Conservation (phyloP, 371 early-diverging fungal species). For the Enterocytospora artemiae region DNA sequence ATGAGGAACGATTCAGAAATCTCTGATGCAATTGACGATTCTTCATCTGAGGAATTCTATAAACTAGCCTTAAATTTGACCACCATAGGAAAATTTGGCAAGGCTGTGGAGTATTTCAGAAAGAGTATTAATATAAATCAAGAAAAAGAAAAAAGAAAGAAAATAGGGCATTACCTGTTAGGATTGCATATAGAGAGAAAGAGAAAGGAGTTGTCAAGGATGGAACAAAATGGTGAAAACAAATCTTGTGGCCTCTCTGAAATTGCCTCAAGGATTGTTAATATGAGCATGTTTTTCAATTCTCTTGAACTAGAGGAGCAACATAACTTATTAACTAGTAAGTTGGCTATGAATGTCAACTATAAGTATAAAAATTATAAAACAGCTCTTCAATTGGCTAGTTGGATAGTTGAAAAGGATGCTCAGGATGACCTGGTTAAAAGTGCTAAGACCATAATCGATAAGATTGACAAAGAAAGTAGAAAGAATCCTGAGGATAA, state of each 20-base stretch:
- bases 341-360: slow-evolving; percentile 21
- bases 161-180: slow-evolving; percentile 37
- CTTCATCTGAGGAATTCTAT: slow-evolving; percentile 5
- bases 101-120: slow-evolving; percentile 33
- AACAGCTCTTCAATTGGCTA: slow-evolving; percentile 41
- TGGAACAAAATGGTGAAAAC: no score
- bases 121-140: slow-evolving; percentile 8
- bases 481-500: no score
- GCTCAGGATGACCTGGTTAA: no score
- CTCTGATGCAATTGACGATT: no score
- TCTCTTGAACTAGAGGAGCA: slow-evolving; percentile 23
- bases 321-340: slow-evolving; percentile 30
- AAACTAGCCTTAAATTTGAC: slow-evolving; percentile 10
- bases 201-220: slow-evolving; percentile 34
- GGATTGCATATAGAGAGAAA: slow-evolving; percentile 37
- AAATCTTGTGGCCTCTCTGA: no score
- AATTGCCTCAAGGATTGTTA: slow-evolving; percentile 32
- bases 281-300: slow-evolving; percentile 43
- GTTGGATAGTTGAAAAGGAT: no score
- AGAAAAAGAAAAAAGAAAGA: slow-evolving; percentile 6
- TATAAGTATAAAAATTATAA: slow-evolving; percentile 48
- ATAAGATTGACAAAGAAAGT: no score
- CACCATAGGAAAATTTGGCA: slow-evolving; percentile 28
- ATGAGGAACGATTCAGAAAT: no score
- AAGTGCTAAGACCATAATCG: no score